A percentile compares a stretch with the other conserved stretches of the same genome.
These are phyloP conservation scores for Trametes hirsuta DNA, from an alignment of 1,284 basidiomycete genomes.

Conservation along the genomic window DNA sequence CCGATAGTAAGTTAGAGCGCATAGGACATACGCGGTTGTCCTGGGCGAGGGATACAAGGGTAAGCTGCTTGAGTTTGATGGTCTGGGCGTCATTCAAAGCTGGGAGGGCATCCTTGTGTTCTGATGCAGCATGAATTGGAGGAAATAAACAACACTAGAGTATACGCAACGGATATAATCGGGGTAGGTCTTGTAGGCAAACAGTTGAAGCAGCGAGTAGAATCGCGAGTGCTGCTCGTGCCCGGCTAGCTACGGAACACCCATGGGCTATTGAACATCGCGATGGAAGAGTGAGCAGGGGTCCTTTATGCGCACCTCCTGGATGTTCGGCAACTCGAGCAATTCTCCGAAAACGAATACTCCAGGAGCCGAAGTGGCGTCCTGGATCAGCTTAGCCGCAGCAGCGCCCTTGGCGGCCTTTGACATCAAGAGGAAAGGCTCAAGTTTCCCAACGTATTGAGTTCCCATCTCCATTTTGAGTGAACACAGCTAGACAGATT, in stretches of 20 bases:
- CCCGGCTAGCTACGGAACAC: slow-evolving; percentile 54
- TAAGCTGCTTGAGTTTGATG: slow-evolving; percentile 89
- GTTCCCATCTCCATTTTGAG: slow-evolving; percentile 55
- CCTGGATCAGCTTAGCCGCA: slow-evolving; percentile 85
- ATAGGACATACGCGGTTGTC: slow-evolving; percentile 65
- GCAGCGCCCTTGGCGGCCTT: slow-evolving; percentile 90
- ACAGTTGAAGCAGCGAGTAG: slow-evolving; percentile 76
- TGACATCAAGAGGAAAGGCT: slow-evolving; percentile 88
- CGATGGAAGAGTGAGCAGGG: background rate
- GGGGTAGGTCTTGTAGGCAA: slow-evolving; percentile 85
- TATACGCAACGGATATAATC: slow-evolving; percentile 62
- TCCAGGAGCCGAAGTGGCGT: slow-evolving; percentile 86
- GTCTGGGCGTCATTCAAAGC: slow-evolving; percentile 72
- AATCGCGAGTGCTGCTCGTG: slow-evolving; percentile 65
- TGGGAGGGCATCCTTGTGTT: slow-evolving; percentile 67
- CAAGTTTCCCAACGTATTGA: slow-evolving; percentile 67
- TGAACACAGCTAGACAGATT: background rate
- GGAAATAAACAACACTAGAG: background rate
- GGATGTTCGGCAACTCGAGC: slow-evolving; percentile 79
- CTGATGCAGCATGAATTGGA: slow-evolving; percentile 40
- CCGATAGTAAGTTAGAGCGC: background rate
- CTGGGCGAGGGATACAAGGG: slow-evolving; percentile 81
- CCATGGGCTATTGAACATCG: background rate
- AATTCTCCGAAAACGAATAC: slow-evolving; percentile 92
- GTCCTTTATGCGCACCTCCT: slow-evolving; percentile 61